Evolutionary conservation across 345 rosid genomes (phyloP).

Genomic region (Lenwebbia sp.): DNA sequence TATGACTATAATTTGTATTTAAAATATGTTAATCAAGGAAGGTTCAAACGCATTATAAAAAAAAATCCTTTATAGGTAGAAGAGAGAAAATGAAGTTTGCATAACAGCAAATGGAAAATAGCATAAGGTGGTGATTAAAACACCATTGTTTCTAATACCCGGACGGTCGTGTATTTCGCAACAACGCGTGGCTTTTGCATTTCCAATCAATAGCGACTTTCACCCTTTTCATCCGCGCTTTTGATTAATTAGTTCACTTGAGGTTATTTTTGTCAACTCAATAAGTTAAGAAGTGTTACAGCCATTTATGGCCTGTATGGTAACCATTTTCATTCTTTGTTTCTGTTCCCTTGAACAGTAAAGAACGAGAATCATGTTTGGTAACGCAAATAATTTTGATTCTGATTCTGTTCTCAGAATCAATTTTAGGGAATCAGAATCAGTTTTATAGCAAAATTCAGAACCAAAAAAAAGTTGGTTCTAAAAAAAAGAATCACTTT

Average conservation of each 20-base stretch:
- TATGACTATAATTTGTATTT: neutral
- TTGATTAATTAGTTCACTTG: neutral
- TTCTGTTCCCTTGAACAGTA: too few relatives aligned
- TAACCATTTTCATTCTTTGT: too few relatives aligned
- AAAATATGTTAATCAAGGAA: neutral
- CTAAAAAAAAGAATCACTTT: too few relatives aligned
- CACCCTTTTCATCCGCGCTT: neutral
- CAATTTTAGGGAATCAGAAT: too few relatives aligned
- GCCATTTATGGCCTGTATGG: too few relatives aligned
- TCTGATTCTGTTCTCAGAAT: too few relatives aligned
- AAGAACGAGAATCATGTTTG: too few relatives aligned
- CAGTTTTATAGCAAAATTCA: too few relatives aligned
- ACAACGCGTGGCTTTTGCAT: neutral
- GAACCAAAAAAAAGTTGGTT: too few relatives aligned
- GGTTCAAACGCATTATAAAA: neutral
- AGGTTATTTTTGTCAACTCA: neutral
- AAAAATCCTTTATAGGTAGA: neutral
- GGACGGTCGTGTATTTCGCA: neutral
- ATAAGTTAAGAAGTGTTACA: neutral
- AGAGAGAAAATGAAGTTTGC: neutral
- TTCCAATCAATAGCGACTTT: neutral
- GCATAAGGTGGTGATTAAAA: neutral
- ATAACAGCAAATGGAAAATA: neutral
- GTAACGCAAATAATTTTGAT: too few relatives aligned
- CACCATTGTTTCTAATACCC: neutral